Evolutionary conservation across 305 asterid genomes (phyloP), one percentile per base, ranked within the genome.

Genomic region (Plantago rigida): DNA sequence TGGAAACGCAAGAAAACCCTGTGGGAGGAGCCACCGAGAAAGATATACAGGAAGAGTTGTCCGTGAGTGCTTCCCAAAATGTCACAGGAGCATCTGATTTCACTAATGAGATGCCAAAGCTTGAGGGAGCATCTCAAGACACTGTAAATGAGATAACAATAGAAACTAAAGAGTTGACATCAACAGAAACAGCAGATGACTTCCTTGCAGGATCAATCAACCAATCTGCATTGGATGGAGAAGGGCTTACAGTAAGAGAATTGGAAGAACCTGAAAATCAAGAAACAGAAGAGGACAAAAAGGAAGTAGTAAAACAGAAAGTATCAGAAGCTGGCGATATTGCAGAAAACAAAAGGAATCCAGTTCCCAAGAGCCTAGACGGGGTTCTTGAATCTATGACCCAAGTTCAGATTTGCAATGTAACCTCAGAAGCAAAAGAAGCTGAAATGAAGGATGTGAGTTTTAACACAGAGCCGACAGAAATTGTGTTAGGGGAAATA

Each of bases 241-340:
- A 52, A 53, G 61, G 68, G 60, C 61, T 68, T 46, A 41, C 69
- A 26, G 36, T 47, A 44, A 73, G 56, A 56, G 62, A 64, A 63
- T 26, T 51, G 56, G 70, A 62, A 63, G 28, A 45, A 14, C 67
- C 51, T 34, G 73, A 69, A 15, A 31, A 52, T 34, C 78, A 72
- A 60, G 76, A 69, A 69, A 51, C 65, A 63, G 65, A 28, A 63
- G 29, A 62, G 29, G 77, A 71, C 8, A 67, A 71, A 60, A 70
- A 61, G 59, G 82, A 81, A 70, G 74, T 55, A 53, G 19, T 17
- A 17, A 17, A 17, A 17, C 63, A 52, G 6, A 62, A 63, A 56
- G 67, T 34, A 67, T 52, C 65, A 60, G 79, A 53, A 56, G 52
- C 55, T 50, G 56, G 59, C 45, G 54, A 31, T 56, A 9, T 50